Percentiles rank a stretch among this genome's conserved stretches.
phyloP scores from a whole-genome alignment of 2,329 filamentous ascomycete species.

The Cephalotrichum gorgonifer region DNA sequence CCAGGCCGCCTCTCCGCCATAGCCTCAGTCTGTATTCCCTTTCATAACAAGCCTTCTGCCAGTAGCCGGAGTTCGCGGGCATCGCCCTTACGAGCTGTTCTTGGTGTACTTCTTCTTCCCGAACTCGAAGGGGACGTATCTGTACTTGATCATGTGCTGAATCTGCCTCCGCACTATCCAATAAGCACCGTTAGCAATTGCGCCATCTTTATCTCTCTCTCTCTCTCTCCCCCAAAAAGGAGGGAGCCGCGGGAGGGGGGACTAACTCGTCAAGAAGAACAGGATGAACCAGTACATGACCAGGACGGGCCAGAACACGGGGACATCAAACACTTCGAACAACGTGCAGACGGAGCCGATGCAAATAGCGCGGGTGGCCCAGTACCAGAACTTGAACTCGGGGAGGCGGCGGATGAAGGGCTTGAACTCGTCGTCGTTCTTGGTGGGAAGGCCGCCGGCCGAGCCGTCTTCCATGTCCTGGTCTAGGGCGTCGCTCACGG shows the following conservation, averaged over 20 bases:
- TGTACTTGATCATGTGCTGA: slow-evolving; percentile 99
- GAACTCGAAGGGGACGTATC: slow-evolving; percentile 88
- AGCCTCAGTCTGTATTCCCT: no score
- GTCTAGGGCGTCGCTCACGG: slow-evolving; percentile 80
- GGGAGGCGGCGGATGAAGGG: slow-evolving; percentile 93
- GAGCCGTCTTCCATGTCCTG: slow-evolving; percentile 94
- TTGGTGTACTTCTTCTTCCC: slow-evolving; percentile 77
- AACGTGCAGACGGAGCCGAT: slow-evolving; percentile 84
- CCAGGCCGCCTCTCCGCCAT: no score
- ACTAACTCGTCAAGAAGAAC: slow-evolving; percentile 87
- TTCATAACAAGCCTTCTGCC: neutral
- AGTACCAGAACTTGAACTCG: slow-evolving; percentile 99
- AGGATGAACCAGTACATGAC: slow-evolving; percentile 99
- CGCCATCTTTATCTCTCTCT: neutral
- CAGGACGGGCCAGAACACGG: slow-evolving; percentile 97
- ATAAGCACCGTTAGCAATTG: neutral
- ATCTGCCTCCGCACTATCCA: slow-evolving; percentile 92
- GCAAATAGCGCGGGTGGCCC: slow-evolving; percentile 74
- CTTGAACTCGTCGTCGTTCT: slow-evolving; percentile 94
- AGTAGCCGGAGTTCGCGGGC: neutral
- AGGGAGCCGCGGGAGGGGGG: neutral
- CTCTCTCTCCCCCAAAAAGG: no score
- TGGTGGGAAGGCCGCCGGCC: slow-evolving; percentile 73
- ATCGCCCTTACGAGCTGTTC: slow-evolving; percentile 34
- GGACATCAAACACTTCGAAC: slow-evolving; percentile 91